phyloP scores from a whole-genome alignment of 2,329 filamentous ascomycete species.

The Lachnellula occidentalis region DNA sequence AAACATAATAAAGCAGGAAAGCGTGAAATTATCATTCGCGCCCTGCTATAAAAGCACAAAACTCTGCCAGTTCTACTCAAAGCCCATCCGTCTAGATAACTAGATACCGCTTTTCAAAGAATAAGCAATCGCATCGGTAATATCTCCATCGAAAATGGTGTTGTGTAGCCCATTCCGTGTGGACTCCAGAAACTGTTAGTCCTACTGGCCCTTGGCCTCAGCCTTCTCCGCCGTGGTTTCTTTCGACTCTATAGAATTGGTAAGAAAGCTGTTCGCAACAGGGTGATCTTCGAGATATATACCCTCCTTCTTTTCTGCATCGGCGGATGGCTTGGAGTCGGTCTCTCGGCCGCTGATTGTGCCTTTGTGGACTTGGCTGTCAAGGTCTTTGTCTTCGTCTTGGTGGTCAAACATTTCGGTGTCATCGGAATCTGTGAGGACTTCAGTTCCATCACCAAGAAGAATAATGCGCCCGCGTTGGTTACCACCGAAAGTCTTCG shows the following conservation, averaged over 20 bases:
- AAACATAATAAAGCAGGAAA: slow-evolving; percentile 10
- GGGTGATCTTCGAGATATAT: slow-evolving; percentile 20
- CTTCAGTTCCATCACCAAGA: slow-evolving; percentile 90
- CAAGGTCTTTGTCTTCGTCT: slow-evolving; percentile 78
- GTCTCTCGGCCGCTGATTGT: slow-evolving; percentile 22
- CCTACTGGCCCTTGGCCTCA: slow-evolving; percentile 13
- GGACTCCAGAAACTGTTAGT: background rate
- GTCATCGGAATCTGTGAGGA: slow-evolving; percentile 82
- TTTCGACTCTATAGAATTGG: slow-evolving; percentile 9
- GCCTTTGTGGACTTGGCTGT: slow-evolving; percentile 73
- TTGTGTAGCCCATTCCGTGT: background rate
- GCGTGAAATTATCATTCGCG: slow-evolving; percentile 14
- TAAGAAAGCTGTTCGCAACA: slow-evolving; percentile 15
- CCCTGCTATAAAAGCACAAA: slow-evolving; percentile 17
- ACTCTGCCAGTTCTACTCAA: slow-evolving; percentile 19
- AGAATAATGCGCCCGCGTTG: slow-evolving; percentile 82
- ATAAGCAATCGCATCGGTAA: background rate
- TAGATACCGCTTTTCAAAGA: background rate
- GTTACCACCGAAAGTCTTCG: slow-evolving; percentile 62
- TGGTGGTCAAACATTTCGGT: slow-evolving; percentile 91
- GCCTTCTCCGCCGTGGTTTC: slow-evolving; percentile 14
- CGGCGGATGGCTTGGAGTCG: slow-evolving; percentile 2
- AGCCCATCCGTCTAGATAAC: slow-evolving; percentile 19
- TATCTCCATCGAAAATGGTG: slow-evolving; percentile 1
- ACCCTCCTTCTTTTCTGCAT: slow-evolving; percentile 15